Evolutionary conservation across 1,139 yeast genomes (phyloP).

Genomic region (Suhomyces yuchorum): DNA sequence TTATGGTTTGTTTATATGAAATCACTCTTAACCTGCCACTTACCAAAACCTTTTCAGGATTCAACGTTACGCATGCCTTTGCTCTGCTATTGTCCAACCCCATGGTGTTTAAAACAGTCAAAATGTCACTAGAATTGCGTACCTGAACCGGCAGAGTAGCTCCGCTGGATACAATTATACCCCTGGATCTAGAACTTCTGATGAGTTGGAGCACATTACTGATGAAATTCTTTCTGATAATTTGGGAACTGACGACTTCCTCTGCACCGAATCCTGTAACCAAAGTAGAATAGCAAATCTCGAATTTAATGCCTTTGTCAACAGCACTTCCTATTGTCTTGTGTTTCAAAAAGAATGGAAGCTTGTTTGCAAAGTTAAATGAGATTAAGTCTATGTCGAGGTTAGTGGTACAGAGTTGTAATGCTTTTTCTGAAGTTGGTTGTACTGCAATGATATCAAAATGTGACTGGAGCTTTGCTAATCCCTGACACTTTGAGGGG

Average conservation of each 20-base stretch:
- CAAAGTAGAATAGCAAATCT: conserved; percentile 67
- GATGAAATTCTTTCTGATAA: conserved; percentile 59
- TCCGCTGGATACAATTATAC: conserved; percentile 79
- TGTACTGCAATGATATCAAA: conserved; percentile 83
- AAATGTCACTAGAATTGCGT: conserved; percentile 68
- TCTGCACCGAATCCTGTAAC: conserved; percentile 37
- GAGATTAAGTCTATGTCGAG: conserved; percentile 81
- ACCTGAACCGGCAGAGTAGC: conserved; percentile 59
- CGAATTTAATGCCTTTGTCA: conserved; percentile 80
- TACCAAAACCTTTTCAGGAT: conserved; percentile 63
- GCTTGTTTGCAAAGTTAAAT: conserved; percentile 61
- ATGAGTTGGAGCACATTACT: conserved; percentile 73
- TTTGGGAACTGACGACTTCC: conserved; percentile 24
- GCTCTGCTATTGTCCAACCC: conserved; percentile 71
- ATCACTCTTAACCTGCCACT: conserved; percentile 72
- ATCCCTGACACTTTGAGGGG: conserved; percentile 72
- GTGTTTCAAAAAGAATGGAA: conserved; percentile 81
- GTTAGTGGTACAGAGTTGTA: conserved; percentile 70
- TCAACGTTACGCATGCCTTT: conserved; percentile 57
- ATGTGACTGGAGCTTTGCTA: conserved; percentile 58
- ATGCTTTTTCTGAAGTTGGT: conserved; percentile 78
- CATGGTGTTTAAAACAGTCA: conserved; percentile 64
- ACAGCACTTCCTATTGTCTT: conserved; percentile 83
- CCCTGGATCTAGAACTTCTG: conserved; percentile 82
- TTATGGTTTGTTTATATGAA: conserved; percentile 69